Evolutionary conservation across 78 protist genomes (phyloP), one percentile per base, ranked within the genome.

Genomic region (Mastigamoeba balamuthi): DNA sequence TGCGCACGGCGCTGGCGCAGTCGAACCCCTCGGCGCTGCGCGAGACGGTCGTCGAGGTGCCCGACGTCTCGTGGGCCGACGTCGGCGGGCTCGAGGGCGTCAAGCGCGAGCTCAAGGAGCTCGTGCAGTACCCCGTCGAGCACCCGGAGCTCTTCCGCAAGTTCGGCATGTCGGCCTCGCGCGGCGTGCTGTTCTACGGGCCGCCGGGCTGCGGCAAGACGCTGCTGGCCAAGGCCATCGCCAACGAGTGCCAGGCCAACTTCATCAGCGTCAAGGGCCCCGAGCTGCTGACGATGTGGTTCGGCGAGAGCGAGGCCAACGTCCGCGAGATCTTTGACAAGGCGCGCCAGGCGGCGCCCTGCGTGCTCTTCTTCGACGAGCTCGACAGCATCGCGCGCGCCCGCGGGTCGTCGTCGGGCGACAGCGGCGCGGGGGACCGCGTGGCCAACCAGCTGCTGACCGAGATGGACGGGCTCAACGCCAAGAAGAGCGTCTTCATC

Each of bases 161-260:
- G 94, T 97, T 93, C 39, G 99, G 99, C 73, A 88, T 95, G 94
- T 43, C 68, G 33, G 99, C 99, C 33, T 89, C 99, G 36, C 89
- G 92, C 67, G 99, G 99, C 28, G 99, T 97, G 35, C 88, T 99
- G 53, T 97, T 97, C 96, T 99, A 94, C 75, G 99, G 99, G 29
- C 99, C 99, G 27, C 99, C 99, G 66, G 99, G 99, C 8, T 97
- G 99, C 74, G 99, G 99, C 58, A 99, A 99, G 95, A 99, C 99
- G 17, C 91, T 99, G 37, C 86, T 99, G 30, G 99, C 99, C 81
- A 99, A 99, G 90, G 99, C 99, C 64, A 93, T 99, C 53, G 99
- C 99, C 58, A 95, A 95, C 76, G 99, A 98, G 80, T 95, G 98
- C 88, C 98, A 93, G 82, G 98, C 99, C 82, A 99, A 99, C 91